phyloP scores from a whole-genome alignment of 768 basidiomycete species.

The Boletus subcaerulescens region DNA sequence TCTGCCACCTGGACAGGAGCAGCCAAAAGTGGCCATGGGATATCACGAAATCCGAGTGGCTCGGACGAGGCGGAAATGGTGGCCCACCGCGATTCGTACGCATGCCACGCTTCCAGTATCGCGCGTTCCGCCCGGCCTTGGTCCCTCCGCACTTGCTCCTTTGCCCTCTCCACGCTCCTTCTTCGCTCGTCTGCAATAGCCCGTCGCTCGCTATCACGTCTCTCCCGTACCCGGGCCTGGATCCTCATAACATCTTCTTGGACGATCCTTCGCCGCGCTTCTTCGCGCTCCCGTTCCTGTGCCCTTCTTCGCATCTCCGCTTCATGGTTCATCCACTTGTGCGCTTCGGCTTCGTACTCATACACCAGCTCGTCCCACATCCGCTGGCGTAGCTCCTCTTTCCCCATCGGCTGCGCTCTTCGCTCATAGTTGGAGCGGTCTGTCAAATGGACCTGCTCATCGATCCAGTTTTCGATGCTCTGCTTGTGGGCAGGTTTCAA shows the following conservation, averaged over 20 bases:
- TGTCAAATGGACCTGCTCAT: slow-evolving; percentile 45
- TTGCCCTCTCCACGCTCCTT: slow-evolving; percentile 30
- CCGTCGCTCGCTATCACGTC: slow-evolving; percentile 48
- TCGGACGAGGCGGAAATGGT: slow-evolving; percentile 44
- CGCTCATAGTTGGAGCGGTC: slow-evolving; percentile 29
- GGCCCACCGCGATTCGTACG: slow-evolving; percentile 68
- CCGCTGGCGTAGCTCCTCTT: slow-evolving; percentile 35
- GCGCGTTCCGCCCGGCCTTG: slow-evolving; percentile 42
- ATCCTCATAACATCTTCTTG: slow-evolving; percentile 56
- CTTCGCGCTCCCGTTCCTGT: slow-evolving; percentile 42
- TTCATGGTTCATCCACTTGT: slow-evolving; percentile 52
- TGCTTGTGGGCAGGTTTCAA: slow-evolving; percentile 41
- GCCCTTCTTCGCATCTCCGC: slow-evolving; percentile 44
- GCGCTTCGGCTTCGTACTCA: slow-evolving; percentile 48
- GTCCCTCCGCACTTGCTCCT: slow-evolving; percentile 45
- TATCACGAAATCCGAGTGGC: slow-evolving; percentile 52
- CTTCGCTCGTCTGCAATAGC: slow-evolving; percentile 48
- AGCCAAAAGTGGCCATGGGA: slow-evolving; percentile 68
- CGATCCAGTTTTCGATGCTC: slow-evolving; percentile 65
- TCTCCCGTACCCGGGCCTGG: slow-evolving; percentile 49
- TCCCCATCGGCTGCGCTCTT: slow-evolving; percentile 24
- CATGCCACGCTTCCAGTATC: slow-evolving; percentile 54
- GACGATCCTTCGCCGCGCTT: slow-evolving; percentile 42
- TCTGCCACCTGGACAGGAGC: slow-evolving; percentile 45
- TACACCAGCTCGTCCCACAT: slow-evolving; percentile 54